Conservation (phyloP, 1,284 basidiomycete species). For the Moesziomyces sp. region DNA sequence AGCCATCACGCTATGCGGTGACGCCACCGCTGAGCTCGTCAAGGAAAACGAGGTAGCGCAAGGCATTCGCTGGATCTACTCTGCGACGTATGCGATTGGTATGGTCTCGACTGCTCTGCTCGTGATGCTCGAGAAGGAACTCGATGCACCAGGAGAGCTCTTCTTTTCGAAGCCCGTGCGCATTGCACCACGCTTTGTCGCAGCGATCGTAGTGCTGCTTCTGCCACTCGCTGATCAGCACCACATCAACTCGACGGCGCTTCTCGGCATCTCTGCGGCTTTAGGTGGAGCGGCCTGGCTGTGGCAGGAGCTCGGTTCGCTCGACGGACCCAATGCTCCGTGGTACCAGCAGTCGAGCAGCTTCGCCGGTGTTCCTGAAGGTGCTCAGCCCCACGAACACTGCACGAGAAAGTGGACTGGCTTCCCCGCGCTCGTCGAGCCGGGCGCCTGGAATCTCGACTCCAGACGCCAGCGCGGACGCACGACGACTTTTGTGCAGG, state of each 20-base stretch:
- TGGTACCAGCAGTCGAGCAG: conserved; percentile 23
- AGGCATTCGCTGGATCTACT: conserved; percentile 52
- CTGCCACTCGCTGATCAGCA: conserved; percentile 51
- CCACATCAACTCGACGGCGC: conserved; percentile 22
- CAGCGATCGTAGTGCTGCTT: conserved; percentile 46
- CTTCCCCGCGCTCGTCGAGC: conserved; percentile 47
- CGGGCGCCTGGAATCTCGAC: conserved; percentile 47
- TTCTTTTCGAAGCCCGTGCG: conserved; percentile 42
- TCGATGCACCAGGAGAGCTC: conserved; percentile 48
- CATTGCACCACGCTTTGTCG: conserved; percentile 43
- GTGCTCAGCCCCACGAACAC: background rate
- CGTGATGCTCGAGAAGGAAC: conserved; percentile 52
- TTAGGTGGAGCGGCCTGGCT: conserved; percentile 29
- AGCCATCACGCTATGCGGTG: conserved; percentile 57
- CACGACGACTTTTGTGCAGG: conserved; percentile 31
- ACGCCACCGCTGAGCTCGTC: conserved; percentile 52
- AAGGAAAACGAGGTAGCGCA: conserved; percentile 44
- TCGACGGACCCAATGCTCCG: conserved; percentile 59
- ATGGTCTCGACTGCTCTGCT: conserved; percentile 46
- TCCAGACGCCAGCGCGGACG: conserved; percentile 39
- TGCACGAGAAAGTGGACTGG: conserved; percentile 37
- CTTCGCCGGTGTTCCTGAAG: background rate
- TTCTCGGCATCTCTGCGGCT: conserved; percentile 46
- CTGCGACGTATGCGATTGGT: conserved; percentile 48
- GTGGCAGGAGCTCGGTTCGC: conserved; percentile 50